Percentiles rank a stretch among this genome's conserved stretches.
These are phyloP conservation scores for Ophiobolus disseminans DNA, from an alignment of 2,329 filamentous ascomycete species.

Conservation along the genomic window DNA sequence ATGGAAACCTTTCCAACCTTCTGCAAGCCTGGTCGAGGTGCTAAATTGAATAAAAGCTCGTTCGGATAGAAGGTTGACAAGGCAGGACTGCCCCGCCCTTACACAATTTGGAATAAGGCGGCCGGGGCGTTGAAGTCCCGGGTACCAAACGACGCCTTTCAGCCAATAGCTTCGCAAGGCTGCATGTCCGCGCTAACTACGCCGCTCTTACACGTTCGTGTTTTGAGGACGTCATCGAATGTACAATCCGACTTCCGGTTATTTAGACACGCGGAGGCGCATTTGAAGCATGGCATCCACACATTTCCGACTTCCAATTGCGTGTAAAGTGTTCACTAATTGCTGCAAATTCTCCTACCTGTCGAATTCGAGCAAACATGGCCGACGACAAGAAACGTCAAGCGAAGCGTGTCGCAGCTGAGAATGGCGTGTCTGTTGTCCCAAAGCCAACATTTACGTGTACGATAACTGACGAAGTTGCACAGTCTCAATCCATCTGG, in stretches of 20 bases:
- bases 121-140: neutral
- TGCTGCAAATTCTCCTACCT: neutral
- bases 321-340: too few species aligned
- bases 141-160: neutral
- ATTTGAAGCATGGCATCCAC: too few species aligned
- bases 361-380: slow-evolving; percentile 8
- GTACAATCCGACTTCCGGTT: too few species aligned
- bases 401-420: slow-evolving; percentile 18
- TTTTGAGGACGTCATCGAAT: neutral
- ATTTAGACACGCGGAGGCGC: too few species aligned
- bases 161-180: neutral
- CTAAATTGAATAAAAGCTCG: too few species aligned
- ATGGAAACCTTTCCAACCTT: too few species aligned
- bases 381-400: slow-evolving; percentile 29
- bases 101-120: neutral
- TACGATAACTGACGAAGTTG: neutral
- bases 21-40: too few species aligned
- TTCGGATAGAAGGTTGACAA: too few species aligned
- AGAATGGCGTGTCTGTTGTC: slow-evolving; percentile 26
- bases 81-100: neutral
- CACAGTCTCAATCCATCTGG: slow-evolving; percentile 27
- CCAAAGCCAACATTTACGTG: neutral
- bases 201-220: neutral
- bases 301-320: too few species aligned
- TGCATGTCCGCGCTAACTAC: neutral